phyloP scores from a whole-genome alignment of 2,329 filamentous ascomycete genomes.

The Claviceps maximensis region DNA sequence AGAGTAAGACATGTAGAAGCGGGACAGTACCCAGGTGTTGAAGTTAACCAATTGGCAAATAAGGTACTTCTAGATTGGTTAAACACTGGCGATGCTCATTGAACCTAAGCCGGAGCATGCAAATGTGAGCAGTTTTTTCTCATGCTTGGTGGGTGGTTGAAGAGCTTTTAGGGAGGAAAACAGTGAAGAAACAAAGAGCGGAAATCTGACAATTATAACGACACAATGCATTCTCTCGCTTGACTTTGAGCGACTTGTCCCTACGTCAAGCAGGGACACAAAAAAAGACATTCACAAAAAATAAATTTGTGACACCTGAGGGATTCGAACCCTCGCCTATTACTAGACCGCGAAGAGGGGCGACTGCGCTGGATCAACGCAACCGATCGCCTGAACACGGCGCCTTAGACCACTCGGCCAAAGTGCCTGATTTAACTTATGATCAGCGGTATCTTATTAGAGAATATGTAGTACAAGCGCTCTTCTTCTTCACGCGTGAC shows the following conservation, averaged over 20 bases:
- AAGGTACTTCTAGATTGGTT: no score
- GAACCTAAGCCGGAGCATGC: no score
- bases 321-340: constrained; percentile 20
- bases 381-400: constrained; percentile 3
- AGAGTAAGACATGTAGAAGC: not conserved
- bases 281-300: no score
- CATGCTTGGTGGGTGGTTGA: no score
- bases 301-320: constrained; percentile 19
- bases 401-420: constrained; percentile 10
- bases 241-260: no score
- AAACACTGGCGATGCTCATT: no score
- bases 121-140: no score
- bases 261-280: no score
- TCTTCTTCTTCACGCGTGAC: not conserved
- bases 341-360: constrained; percentile 13
- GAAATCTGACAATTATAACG: no score
- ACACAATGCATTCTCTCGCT: no score
- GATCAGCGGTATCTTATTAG: fast-evolving
- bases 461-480: not conserved
- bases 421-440: constrained; percentile 1
- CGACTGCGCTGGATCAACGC: fast-evolving
- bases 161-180: no score
- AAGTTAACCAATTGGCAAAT: not conserved
- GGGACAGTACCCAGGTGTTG: not conserved
- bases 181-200: no score